Percentiles rank a stretch among this genome's conserved stretches.
These are phyloP conservation scores for Colletotrichum aenigma DNA, from an alignment of 2,329 filamentous ascomycete species.

Conservation along the genomic window DNA sequence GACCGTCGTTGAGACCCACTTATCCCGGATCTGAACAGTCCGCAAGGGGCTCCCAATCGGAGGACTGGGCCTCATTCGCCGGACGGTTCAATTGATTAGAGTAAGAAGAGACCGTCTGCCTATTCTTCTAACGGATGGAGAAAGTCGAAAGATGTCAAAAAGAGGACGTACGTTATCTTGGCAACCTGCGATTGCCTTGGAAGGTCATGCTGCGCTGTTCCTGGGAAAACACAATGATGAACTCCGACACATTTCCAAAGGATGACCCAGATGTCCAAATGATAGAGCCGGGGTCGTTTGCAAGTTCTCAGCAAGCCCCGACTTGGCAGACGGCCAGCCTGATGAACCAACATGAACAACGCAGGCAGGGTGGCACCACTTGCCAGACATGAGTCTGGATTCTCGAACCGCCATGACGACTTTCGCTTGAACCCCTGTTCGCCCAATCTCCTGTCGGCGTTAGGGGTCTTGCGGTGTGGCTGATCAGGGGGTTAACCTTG, in stretches of 20 bases:
- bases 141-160: background rate
- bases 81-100: background rate
- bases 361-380: background rate
- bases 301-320: background rate
- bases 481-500: constrained; percentile 11
- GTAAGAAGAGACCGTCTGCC: background rate
- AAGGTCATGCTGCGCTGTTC: background rate
- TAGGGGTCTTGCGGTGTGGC: constrained; percentile 2
- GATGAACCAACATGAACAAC: background rate
- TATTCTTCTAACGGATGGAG: background rate
- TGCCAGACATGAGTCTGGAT: background rate
- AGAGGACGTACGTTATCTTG: background rate
- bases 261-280: background rate
- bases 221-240: background rate
- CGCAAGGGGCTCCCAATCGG: background rate
- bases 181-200: background rate
- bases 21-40: background rate
- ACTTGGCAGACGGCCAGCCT: background rate
- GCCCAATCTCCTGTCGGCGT: background rate
- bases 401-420: background rate
- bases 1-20: background rate
- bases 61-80: background rate
- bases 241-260: background rate
- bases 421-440: background rate
- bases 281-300: background rate